These are phyloP conservation scores for Stemphylium lycopersici DNA, from an alignment of 2,329 filamentous ascomycete genomes.

Conservation along the genomic window DNA sequence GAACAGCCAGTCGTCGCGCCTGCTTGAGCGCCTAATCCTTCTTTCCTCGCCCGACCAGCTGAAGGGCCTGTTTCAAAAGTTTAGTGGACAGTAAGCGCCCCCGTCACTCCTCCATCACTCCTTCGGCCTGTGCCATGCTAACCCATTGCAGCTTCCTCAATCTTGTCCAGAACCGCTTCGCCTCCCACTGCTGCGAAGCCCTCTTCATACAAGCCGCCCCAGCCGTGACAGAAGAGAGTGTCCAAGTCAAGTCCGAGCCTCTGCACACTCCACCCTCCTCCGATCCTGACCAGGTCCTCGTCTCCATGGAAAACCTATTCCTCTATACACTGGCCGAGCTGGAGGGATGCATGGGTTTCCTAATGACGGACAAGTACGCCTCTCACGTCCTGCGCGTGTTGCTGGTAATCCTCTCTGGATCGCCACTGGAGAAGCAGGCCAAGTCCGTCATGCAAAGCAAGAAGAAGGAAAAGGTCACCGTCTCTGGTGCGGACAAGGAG, in stretches of 20 bases:
- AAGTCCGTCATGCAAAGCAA: conserved; percentile 86
- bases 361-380: conserved; percentile 87
- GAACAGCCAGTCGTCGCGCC: conserved; percentile 88
- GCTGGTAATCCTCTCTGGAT: conserved; percentile 82
- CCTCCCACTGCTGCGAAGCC: conserved; percentile 95
- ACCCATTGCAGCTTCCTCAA: conserved; percentile 69
- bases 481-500: conserved; percentile 54
- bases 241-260: conserved; percentile 55
- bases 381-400: conserved; percentile 90
- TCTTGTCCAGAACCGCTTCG: conserved; percentile 92
- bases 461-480: conserved; percentile 81
- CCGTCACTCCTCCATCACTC: neutral
- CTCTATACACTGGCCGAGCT: conserved; percentile 84
- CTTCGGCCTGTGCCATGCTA: conserved; percentile 8
- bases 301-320: conserved; percentile 84
- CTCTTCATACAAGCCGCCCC: conserved; percentile 85
- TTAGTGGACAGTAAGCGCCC: conserved; percentile 70
- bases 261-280: conserved; percentile 52
- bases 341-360: conserved; percentile 79
- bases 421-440: conserved; percentile 69
- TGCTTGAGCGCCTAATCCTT: conserved; percentile 90
- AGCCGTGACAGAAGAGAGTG: conserved; percentile 74
- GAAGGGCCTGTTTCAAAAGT: conserved; percentile 84
- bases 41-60: conserved; percentile 80
- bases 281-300: conserved; percentile 57